Conservation (phyloP, 164 flowering plant genomes). For the Dillenia turbinata region DNA sequence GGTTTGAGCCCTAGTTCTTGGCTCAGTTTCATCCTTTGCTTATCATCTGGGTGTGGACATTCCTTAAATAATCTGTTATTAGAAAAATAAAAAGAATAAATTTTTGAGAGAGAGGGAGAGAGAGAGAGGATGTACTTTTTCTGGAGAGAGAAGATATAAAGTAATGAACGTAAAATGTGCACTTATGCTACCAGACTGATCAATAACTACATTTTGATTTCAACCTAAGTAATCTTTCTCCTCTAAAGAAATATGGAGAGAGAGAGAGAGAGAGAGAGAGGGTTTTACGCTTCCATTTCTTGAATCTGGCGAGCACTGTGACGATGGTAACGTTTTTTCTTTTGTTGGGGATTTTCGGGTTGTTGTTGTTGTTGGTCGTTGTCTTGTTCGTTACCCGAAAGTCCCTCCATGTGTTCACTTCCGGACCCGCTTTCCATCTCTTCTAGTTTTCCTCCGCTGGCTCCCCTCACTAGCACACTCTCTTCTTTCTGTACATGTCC, state of each 20-base stretch:
- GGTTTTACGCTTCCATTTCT: slow-evolving; percentile 86
- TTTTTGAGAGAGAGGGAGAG: neutral
- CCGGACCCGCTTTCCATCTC: slow-evolving; percentile 79
- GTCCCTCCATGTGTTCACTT: slow-evolving; percentile 67
- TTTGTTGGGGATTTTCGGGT: slow-evolving; percentile 12
- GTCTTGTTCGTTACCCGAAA: slow-evolving; percentile 62
- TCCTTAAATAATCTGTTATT: slow-evolving; percentile 68
- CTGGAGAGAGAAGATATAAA: neutral
- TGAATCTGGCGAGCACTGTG: slow-evolving; percentile 94
- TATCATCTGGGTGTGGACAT: slow-evolving; percentile 94
- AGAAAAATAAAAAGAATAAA: neutral
- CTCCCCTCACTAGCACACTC: slow-evolving; percentile 8
- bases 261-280: neutral
- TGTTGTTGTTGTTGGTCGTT: slow-evolving; percentile 26
- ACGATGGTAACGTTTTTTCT: slow-evolving; percentile 89
- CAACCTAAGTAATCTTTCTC: no score
- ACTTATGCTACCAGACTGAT: neutral
- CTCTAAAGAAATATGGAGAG: neutral
- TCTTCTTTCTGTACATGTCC: slow-evolving; percentile 20
- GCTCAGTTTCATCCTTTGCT: slow-evolving; percentile 79
- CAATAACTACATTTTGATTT: no score
- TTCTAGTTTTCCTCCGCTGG: slow-evolving; percentile 35
- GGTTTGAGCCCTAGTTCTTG: slow-evolving; percentile 89
- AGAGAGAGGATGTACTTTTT: neutral
- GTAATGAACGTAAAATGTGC: neutral